These are phyloP conservation scores for Moesziomyces aphidis DNA, from an alignment of 1,284 basidiomycete species.

Conservation along the genomic window DNA sequence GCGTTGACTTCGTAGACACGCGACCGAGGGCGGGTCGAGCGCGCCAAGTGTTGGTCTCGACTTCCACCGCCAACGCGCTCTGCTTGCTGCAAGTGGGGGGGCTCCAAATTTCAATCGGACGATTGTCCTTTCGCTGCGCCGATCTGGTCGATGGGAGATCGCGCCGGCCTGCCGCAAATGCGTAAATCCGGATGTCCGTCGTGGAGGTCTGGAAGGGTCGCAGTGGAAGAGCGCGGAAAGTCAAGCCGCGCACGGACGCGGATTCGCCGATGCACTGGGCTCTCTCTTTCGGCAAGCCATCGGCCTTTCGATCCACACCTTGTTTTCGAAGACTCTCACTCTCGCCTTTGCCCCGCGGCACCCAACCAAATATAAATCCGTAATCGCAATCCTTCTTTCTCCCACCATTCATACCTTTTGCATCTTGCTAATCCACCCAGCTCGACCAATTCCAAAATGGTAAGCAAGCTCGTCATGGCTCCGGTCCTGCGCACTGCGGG, in stretches of 20 bases:
- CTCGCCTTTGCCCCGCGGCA: neutral
- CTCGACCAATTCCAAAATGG: constrained; percentile 22
- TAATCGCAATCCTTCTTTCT: neutral
- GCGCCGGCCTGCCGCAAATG: no score
- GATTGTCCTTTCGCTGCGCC: neutral
- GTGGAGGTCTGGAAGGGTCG: neutral
- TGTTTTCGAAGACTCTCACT: neutral
- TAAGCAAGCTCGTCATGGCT: constrained; percentile 35
- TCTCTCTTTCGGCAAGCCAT: neutral
- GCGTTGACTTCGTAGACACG: neutral
- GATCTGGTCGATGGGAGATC: neutral
- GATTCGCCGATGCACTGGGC: neutral
- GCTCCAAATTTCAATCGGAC: neutral
- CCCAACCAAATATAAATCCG: neutral
- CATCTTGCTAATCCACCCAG: neutral
- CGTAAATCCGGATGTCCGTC: neutral
- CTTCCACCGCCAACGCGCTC: neutral
- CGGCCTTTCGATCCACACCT: neutral
- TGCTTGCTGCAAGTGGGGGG: no score
- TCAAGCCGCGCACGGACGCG: neutral
- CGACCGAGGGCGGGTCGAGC: neutral
- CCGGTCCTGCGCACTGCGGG: constrained; percentile 7
- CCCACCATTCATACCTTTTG: neutral
- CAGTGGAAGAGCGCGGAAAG: neutral
- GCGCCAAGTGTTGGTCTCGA: neutral